phyloP scores from a whole-genome alignment of 2,329 filamentous ascomycete genomes.

The Didymella pinodella region DNA sequence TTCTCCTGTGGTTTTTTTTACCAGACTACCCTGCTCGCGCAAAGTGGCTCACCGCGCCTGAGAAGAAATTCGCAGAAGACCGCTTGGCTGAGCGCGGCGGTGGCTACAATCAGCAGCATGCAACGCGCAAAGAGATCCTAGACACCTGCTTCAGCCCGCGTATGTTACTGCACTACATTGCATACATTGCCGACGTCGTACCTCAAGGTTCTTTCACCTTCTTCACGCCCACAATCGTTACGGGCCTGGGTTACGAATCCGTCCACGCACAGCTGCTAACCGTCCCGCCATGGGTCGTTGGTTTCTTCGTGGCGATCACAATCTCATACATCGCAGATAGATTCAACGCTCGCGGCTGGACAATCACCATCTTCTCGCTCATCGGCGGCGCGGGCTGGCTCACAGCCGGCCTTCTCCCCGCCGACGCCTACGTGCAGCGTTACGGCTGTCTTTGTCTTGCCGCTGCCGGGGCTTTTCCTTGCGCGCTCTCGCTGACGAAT shows the following conservation, averaged over 20 bases:
- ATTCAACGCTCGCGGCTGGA: constrained; percentile 30
- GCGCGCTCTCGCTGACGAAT: constrained; percentile 47
- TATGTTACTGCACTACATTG: constrained; percentile 50
- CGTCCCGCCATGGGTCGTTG: constrained; percentile 50
- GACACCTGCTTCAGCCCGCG: constrained; percentile 49
- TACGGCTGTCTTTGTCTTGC: constrained; percentile 52
- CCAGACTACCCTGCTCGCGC: constrained; percentile 61
- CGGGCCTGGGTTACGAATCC: constrained; percentile 52
- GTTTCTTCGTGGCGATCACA: constrained; percentile 40
- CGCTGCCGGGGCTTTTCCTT: constrained; percentile 50
- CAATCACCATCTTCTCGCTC: constrained; percentile 35
- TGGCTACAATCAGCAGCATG: constrained; percentile 50
- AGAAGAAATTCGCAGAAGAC: constrained; percentile 47
- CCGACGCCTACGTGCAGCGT: constrained; percentile 29
- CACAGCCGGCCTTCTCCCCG: constrained; percentile 41
- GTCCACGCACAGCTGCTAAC: constrained; percentile 53
- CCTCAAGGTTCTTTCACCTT: constrained; percentile 47
- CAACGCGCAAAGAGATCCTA: constrained; percentile 47
- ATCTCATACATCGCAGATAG: constrained; percentile 36
- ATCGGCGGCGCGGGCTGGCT: constrained; percentile 46
- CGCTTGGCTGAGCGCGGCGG: constrained; percentile 50
- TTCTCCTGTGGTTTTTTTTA: constrained; percentile 55
- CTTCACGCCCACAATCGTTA: constrained; percentile 58
- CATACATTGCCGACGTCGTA: constrained; percentile 38
- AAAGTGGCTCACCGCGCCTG: constrained; percentile 55